Percentiles rank a stretch among this genome's conserved stretches.
These are phyloP conservation scores for Candida suzukii DNA, from an alignment of 805 yeast genomes.

Conservation along the genomic window DNA sequence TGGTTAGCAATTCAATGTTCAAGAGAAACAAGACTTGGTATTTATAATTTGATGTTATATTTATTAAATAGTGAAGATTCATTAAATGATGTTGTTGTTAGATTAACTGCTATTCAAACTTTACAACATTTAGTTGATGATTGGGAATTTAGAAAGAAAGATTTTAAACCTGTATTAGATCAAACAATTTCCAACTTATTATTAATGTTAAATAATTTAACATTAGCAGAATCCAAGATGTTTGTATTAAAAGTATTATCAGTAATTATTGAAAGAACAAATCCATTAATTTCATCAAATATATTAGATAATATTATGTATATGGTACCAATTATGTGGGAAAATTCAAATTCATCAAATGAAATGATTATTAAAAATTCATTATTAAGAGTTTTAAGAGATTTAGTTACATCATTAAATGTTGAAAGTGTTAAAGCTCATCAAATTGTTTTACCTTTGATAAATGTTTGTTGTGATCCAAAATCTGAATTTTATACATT, in stretches of 20 bases:
- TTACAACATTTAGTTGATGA: conserved; percentile 68
- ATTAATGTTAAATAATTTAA: conserved; percentile 40
- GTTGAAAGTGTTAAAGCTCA: conserved; percentile 40
- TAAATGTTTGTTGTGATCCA: conserved; percentile 55
- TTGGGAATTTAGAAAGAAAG: conserved; percentile 72
- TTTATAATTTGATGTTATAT: conserved; percentile 50
- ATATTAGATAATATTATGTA: conserved; percentile 43
- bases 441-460: conserved; percentile 57
- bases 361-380: conserved; percentile 44
- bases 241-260: conserved; percentile 63
- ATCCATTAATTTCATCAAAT: conserved; percentile 49
- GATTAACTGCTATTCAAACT: conserved; percentile 65
- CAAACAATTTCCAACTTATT: conserved; percentile 44
- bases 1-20: conserved; percentile 72
- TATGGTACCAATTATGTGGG: conserved; percentile 74
- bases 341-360: conserved; percentile 36
- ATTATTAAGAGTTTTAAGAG: conserved; percentile 48
- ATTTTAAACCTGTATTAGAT: conserved; percentile 59
- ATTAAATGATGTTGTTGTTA: conserved; percentile 72
- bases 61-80: conserved; percentile 33
- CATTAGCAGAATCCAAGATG: conserved; percentile 69
- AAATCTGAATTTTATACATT: conserved; percentile 47
- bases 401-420: conserved; percentile 50
- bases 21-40: conserved; percentile 44
- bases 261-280: conserved; percentile 54